Conservation (phyloP, 768 basidiomycete species). For the Agaricus bisporus region DNA sequence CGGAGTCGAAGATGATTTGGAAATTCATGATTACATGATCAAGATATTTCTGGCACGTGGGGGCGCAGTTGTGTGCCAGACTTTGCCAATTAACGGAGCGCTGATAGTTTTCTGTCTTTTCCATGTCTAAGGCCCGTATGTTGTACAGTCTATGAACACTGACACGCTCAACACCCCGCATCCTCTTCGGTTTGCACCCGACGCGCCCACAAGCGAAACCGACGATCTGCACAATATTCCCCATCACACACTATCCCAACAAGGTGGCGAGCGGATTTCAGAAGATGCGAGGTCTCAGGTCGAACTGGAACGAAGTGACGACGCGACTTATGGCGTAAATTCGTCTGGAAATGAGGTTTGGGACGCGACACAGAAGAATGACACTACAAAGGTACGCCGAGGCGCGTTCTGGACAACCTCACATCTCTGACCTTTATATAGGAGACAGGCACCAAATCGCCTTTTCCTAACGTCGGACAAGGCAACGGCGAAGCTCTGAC, state of each 20-base stretch:
- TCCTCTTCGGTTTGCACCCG: background rate
- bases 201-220: background rate
- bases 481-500: no score
- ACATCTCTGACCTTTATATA: background rate
- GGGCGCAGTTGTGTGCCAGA: background rate
- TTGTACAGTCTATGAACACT: constrained; percentile 3
- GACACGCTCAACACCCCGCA: constrained; percentile 6
- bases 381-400: background rate
- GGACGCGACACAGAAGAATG: background rate
- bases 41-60: background rate
- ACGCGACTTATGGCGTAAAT: background rate
- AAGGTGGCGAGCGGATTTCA: background rate
- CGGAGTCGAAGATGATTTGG: no score
- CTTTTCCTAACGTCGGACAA: background rate
- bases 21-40: background rate
- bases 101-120: background rate
- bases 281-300: background rate
- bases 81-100: background rate
- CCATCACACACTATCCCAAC: background rate
- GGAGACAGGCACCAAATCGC: background rate
- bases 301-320: background rate
- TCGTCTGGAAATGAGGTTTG: background rate
- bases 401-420: background rate
- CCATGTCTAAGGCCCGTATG: background rate
- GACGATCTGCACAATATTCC: background rate